phyloP scores from a whole-genome alignment of 192 early-diverging fungal species.

The Backusella circina region DNA sequence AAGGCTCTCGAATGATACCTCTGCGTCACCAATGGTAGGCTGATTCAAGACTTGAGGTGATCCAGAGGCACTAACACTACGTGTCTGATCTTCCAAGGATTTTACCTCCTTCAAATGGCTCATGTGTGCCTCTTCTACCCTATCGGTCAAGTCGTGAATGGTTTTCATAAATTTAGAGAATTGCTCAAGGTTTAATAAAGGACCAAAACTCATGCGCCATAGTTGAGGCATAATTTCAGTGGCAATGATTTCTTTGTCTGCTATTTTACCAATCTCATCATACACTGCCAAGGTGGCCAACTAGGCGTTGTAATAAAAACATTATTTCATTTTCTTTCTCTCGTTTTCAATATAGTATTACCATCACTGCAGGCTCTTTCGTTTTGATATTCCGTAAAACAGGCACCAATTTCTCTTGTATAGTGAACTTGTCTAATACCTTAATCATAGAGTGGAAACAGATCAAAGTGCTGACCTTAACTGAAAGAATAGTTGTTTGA shows the following conservation, averaged over 20 bases:
- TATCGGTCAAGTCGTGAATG: slow-evolving; percentile 48
- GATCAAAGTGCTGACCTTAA: slow-evolving; percentile 67
- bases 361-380: slow-evolving; percentile 71
- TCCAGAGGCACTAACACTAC: slow-evolving; percentile 25
- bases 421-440: slow-evolving; percentile 62
- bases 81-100: slow-evolving; percentile 47
- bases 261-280: slow-evolving; percentile 67
- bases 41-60: slow-evolving; percentile 13
- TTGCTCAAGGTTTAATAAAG: slow-evolving; percentile 65
- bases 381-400: slow-evolving; percentile 71
- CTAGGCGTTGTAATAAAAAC: slow-evolving; percentile 16
- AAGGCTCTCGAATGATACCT: slow-evolving; percentile 10
- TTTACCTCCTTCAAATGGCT: slow-evolving; percentile 57
- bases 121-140: slow-evolving; percentile 58
- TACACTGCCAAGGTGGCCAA: slow-evolving; percentile 79
- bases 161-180: slow-evolving; percentile 64
- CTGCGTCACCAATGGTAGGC: neutral
- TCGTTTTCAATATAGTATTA: slow-evolving; percentile 15
- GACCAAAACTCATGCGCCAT: slow-evolving; percentile 73
- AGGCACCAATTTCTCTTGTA: slow-evolving; percentile 76
- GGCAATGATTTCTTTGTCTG: slow-evolving; percentile 75
- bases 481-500: slow-evolving; percentile 60
- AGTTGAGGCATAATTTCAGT: slow-evolving; percentile 73
- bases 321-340: neutral
- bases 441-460: slow-evolving; percentile 69